phyloP scores from a whole-genome alignment of 129 eudicot species.

The Escallonia rubra region DNA sequence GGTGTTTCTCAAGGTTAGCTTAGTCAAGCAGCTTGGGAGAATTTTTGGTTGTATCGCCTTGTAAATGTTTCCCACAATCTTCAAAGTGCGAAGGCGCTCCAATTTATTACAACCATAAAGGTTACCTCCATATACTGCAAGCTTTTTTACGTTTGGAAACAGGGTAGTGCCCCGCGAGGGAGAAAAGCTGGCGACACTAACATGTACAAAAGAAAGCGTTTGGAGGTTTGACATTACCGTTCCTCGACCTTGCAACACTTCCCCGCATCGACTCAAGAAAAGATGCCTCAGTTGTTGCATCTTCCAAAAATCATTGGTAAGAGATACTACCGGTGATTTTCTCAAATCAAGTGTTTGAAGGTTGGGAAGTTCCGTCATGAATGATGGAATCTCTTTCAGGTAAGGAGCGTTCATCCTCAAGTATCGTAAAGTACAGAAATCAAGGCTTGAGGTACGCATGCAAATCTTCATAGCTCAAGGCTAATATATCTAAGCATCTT shows the following conservation, averaged over 20 bases:
- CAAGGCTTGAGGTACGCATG: conserved; percentile 14
- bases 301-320: background rate
- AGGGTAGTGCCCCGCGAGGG: background rate
- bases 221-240: background rate
- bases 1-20: background rate
- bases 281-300: conserved; percentile 4
- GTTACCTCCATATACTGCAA: background rate
- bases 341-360: conserved; percentile 1
- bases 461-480: conserved; percentile 14
- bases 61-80: background rate
- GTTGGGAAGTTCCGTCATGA: background rate
- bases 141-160: background rate
- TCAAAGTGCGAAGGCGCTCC: background rate
- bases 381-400: background rate
- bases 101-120: background rate
- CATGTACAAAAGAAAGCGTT: background rate
- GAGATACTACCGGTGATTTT: background rate
- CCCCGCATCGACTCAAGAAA: background rate
- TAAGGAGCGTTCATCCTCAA: background rate
- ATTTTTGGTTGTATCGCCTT: background rate
- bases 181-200: background rate
- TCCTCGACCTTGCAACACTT: background rate
- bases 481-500: background rate
- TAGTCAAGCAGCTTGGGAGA: background rate
- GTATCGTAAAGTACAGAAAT: conserved; percentile 11